Conservation (phyloP, 495 filamentous ascomycete genomes). For the Daldinia loculata region DNA sequence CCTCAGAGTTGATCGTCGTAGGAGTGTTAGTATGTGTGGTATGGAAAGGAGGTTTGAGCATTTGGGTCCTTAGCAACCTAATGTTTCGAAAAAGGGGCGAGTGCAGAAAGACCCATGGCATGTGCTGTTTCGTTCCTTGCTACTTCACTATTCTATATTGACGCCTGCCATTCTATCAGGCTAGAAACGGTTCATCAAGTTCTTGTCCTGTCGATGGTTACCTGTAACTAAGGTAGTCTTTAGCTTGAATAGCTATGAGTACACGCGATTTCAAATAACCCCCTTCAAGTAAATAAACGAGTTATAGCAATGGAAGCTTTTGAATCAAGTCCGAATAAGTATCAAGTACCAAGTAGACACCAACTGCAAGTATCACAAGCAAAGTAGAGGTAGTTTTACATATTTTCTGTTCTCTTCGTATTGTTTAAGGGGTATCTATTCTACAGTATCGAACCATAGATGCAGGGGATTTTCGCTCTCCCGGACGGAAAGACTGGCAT, state of each 20-base stretch:
- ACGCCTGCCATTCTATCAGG: neutral
- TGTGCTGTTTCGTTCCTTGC: neutral
- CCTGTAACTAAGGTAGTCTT: neutral
- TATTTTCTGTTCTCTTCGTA: constrained; percentile 24
- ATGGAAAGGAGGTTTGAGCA: neutral
- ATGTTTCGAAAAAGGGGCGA: too few species aligned
- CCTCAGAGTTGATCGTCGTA: neutral
- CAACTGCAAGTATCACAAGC: neutral
- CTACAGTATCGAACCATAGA: constrained; percentile 45
- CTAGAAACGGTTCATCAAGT: neutral
- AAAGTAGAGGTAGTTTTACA: neutral
- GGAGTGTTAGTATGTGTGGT: neutral
- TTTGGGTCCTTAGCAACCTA: too few species aligned
- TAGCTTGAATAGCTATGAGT: neutral
- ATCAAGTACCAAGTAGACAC: neutral
- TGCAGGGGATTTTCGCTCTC: constrained; percentile 28
- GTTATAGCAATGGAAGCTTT: neutral
- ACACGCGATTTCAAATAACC: neutral
- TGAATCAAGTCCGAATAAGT: neutral
- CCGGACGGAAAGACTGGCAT: constrained; percentile 11
- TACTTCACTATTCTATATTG: neutral
- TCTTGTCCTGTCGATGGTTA: neutral
- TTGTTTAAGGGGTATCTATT: constrained; percentile 49
- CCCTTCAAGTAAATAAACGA: neutral
- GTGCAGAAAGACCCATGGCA: too few species aligned